Percentiles rank a stretch among this genome's conserved stretches.
phyloP scores from a whole-genome alignment of 768 basidiomycete species.

The Cubamyces sp. region DNA sequence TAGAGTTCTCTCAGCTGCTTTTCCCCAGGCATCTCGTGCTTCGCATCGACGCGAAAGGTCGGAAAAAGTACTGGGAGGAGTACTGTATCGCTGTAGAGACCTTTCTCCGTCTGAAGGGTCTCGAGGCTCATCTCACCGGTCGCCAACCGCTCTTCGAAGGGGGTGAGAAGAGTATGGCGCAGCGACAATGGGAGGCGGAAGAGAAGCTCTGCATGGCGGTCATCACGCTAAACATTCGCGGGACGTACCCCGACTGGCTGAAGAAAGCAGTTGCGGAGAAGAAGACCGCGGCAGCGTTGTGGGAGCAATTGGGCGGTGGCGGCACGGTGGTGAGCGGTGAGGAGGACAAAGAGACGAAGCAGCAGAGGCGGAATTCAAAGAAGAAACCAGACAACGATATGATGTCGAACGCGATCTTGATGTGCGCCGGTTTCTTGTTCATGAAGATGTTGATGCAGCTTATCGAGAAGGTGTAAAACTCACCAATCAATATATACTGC shows the following conservation, averaged over 20 bases:
- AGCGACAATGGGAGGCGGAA: conserved; percentile 1
- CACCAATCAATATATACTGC: too few species aligned
- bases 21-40: conserved; percentile 5
- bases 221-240: conserved; percentile 5
- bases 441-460: too few species aligned
- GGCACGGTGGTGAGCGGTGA: neutral
- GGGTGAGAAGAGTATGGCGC: neutral
- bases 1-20: neutral
- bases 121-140: neutral
- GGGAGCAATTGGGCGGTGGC: neutral
- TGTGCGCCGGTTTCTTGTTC: too few species aligned
- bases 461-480: too few species aligned
- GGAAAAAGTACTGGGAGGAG: neutral
- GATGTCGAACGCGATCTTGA: too few species aligned
- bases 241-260: neutral
- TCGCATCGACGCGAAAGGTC: neutral
- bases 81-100: conserved; percentile 1
- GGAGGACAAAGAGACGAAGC: neutral
- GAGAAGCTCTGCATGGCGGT: neutral
- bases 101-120: conserved; percentile 1
- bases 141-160: neutral
- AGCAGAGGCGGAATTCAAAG: neutral
- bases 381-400: too few species aligned
- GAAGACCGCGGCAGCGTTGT: neutral
- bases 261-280: neutral